Evolutionary conservation across 2,329 filamentous ascomycete species (phyloP).

Genomic region (Ceratocystis ficicola): DNA sequence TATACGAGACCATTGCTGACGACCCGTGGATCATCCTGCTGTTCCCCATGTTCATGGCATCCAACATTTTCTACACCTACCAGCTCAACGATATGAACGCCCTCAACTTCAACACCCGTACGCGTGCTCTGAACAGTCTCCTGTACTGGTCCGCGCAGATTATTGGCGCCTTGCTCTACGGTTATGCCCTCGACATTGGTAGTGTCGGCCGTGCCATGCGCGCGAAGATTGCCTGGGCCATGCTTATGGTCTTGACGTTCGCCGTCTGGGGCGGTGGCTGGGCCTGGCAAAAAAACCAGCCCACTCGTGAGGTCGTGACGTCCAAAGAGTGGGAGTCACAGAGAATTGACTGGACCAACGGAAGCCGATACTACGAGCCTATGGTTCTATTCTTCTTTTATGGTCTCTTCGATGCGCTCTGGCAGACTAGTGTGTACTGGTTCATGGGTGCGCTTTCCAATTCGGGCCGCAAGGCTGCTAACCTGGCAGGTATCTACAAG

Average conservation of each 20-base stretch:
- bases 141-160: slow-evolving; percentile 76
- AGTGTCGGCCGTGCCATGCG: slow-evolving; percentile 50
- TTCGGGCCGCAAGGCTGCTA: slow-evolving; percentile 81
- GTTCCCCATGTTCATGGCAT: slow-evolving; percentile 47
- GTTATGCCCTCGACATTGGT: slow-evolving; percentile 54
- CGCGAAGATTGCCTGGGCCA: slow-evolving; percentile 50
- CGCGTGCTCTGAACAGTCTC: slow-evolving; percentile 56
- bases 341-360: slow-evolving; percentile 51
- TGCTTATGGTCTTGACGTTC: slow-evolving; percentile 59
- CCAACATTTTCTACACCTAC: slow-evolving; percentile 46
- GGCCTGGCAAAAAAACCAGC: slow-evolving; percentile 57
- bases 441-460: slow-evolving; percentile 89
- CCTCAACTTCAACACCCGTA: slow-evolving; percentile 42
- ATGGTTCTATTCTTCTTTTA: slow-evolving; percentile 89
- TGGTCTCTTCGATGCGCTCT: slow-evolving; percentile 76
- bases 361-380: slow-evolving; percentile 54
- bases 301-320: slow-evolving; percentile 33
- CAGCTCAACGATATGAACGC: slow-evolving; percentile 46
- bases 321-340: slow-evolving; percentile 24
- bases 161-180: slow-evolving; percentile 60
- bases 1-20: slow-evolving; percentile 57
- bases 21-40: slow-evolving; percentile 64
- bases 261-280: slow-evolving; percentile 74
- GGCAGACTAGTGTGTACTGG: slow-evolving; percentile 90
- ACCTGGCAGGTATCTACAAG: slow-evolving; percentile 84